A percentile compares a stretch with the other conserved stretches of the same genome.
These are phyloP conservation scores for Tolypocladium ophioglossoides DNA, from an alignment of 2,329 filamentous ascomycete genomes.

Conservation along the genomic window DNA sequence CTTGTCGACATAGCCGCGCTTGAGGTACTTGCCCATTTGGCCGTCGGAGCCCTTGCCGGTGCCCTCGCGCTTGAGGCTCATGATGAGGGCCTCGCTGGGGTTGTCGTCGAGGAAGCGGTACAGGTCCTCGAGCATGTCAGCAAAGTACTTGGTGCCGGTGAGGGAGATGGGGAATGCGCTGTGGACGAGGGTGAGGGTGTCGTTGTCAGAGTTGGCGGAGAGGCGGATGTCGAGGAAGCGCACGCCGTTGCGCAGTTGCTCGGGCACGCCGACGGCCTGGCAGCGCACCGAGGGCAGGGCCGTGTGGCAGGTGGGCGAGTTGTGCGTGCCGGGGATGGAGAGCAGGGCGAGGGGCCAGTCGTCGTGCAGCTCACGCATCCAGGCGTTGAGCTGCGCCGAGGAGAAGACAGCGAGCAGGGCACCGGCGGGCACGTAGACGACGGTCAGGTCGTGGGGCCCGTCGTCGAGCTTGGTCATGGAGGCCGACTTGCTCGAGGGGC, in stretches of 20 bases:
- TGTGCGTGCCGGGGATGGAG: conserved; percentile 92
- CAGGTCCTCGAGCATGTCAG: conserved; percentile 58
- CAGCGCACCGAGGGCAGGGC: conserved; percentile 90
- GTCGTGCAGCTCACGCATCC: conserved; percentile 73
- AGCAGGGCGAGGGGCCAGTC: conserved; percentile 66
- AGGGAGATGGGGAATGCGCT: conserved; percentile 81
- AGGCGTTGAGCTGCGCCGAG: conserved; percentile 56
- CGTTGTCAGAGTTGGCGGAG: conserved; percentile 38
- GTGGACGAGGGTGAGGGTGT: conserved; percentile 75
- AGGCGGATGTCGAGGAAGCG: conserved; percentile 92
- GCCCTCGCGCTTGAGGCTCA: conserved; percentile 88
- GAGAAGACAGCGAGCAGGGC: conserved; percentile 56
- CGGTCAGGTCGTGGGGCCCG: conserved; percentile 48
- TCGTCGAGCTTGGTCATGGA: conserved; percentile 47
- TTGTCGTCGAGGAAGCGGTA: conserved; percentile 68
- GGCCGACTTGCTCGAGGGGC: conserved; percentile 46
- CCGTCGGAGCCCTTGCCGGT: conserved; percentile 69
- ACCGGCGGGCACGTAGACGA: conserved; percentile 49
- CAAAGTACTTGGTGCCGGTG: conserved; percentile 70
- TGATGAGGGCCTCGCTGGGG: conserved; percentile 70
- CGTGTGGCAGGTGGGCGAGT: conserved; percentile 74
- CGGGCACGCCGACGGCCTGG: conserved; percentile 66
- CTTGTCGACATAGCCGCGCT: conserved; percentile 56
- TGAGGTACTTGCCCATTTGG: conserved; percentile 64
- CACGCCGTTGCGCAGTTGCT: conserved; percentile 81